These are phyloP conservation scores for Hibiscus syriacus DNA, from an alignment of 345 rosid genomes.

Conservation along the genomic window DNA sequence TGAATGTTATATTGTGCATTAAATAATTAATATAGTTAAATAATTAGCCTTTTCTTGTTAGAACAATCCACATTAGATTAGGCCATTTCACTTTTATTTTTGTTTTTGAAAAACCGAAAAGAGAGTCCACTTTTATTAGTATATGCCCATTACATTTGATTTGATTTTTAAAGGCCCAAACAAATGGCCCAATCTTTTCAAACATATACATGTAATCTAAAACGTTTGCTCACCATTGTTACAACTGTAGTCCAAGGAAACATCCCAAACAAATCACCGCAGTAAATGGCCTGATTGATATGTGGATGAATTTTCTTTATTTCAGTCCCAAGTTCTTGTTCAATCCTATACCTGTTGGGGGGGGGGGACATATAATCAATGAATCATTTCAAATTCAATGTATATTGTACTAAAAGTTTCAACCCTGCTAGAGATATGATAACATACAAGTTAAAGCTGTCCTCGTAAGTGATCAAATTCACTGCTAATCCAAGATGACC, in stretches of 20 bases:
- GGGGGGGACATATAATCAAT: not conserved
- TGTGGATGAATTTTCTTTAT: constrained; percentile 95
- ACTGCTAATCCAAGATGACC: constrained; percentile 99
- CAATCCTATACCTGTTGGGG: constrained; percentile 98
- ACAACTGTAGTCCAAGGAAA: constrained; percentile 15
- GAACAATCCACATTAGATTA: too few relatives aligned
- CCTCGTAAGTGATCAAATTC: constrained; percentile 96
- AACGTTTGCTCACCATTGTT: constrained; percentile 36
- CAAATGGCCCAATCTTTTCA: too few relatives aligned
- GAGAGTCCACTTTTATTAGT: too few relatives aligned
- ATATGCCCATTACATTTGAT: too few relatives aligned
- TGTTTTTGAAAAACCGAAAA: too few relatives aligned
- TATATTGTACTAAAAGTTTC: not conserved
- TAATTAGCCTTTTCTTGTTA: too few relatives aligned
- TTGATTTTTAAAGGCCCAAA: too few relatives aligned
- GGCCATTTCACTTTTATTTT: too few relatives aligned
- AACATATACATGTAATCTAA: too few relatives aligned
- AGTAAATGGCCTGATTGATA: constrained; percentile 88
- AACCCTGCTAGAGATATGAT: not conserved
- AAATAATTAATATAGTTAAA: too few relatives aligned
- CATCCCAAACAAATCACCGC: constrained; percentile 38
- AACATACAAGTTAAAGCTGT: constrained; percentile 88
- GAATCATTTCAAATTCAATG: not conserved
- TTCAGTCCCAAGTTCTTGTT: constrained; percentile 99
- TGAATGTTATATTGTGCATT: too few relatives aligned